These are phyloP conservation scores for Chamaecrista fasciculata DNA, from an alignment of 306 rosid species.

Conservation along the genomic window DNA sequence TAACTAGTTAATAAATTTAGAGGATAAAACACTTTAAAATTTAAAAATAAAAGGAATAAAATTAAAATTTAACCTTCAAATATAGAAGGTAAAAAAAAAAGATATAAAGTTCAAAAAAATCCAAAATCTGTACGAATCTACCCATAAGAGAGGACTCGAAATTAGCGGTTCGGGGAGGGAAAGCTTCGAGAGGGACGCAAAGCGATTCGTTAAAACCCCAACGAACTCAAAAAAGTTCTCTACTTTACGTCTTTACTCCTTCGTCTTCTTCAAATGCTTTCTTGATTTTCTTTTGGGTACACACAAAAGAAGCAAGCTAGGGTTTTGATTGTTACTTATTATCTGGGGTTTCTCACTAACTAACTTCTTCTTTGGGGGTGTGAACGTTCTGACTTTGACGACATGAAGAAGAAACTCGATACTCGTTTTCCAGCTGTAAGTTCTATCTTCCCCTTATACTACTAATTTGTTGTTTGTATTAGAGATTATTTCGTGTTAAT, in stretches of 20 bases:
- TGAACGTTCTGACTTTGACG: constrained; percentile 20
- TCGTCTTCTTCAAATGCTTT: constrained; percentile 25
- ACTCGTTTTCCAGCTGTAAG: constrained; percentile 77
- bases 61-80: too few relatives aligned
- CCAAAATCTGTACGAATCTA: too few relatives aligned
- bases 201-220: not conserved
- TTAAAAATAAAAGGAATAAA: too few relatives aligned
- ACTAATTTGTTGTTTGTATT: not conserved
- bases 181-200: not conserved
- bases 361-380: not conserved
- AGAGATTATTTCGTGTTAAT: not conserved
- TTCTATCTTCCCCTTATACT: not conserved
- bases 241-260: constrained; percentile 3
- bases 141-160: not conserved
- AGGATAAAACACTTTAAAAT: too few relatives aligned
- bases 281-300: not conserved
- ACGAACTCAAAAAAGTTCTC: not conserved
- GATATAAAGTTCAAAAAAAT: not conserved
- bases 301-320: constrained; percentile 14
- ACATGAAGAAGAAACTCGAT: constrained; percentile 69
- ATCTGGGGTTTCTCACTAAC: not conserved
- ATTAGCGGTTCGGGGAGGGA: constrained; percentile 19
- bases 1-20: too few relatives aligned
- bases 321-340: not conserved
- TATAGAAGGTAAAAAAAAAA: too few relatives aligned